A percentile compares a stretch with the other conserved stretches of the same genome.
Conservation (phyloP, 495 filamentous ascomycete species). For the Gamarada debralockiae region DNA sequence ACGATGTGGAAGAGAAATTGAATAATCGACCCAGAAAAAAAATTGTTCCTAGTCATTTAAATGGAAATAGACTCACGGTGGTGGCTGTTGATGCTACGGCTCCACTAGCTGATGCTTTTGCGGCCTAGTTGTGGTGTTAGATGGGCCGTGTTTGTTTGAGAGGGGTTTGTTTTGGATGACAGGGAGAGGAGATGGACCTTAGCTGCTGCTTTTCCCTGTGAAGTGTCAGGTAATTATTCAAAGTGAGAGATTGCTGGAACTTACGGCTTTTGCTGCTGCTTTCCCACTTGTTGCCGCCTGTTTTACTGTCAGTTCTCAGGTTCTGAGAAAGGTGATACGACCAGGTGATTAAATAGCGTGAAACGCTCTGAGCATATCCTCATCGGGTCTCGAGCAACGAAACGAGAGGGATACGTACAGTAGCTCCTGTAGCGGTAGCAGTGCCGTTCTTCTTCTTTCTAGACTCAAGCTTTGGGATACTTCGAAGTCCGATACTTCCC, state of each 20-base stretch:
- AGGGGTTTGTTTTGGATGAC: background rate
- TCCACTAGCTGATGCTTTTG: background rate
- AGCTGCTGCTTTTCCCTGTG: background rate
- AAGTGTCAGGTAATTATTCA: background rate
- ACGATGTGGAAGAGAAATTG: too few relatives aligned
- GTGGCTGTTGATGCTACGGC: background rate
- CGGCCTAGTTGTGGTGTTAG: background rate
- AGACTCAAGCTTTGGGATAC: conserved; percentile 9
- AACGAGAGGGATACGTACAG: background rate
- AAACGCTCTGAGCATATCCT: background rate
- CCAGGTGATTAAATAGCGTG: background rate
- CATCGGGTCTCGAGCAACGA: background rate
- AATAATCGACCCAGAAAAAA: too few relatives aligned
- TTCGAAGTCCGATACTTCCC: conserved; percentile 13
- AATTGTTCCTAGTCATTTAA: background rate
- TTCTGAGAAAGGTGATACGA: background rate
- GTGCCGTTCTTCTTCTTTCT: conserved; percentile 19
- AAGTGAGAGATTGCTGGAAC: background rate
- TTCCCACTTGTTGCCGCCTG: background rate
- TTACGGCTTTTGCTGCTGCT: background rate
- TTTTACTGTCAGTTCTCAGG: background rate
- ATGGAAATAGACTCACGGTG: background rate
- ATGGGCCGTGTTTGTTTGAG: background rate
- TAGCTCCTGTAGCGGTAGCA: conserved; percentile 1
- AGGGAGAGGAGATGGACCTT: background rate